Percentiles rank a stretch among this genome's conserved stretches.
phyloP scores from a whole-genome alignment of 75 land plant species.

The Picea sitchensis region DNA sequence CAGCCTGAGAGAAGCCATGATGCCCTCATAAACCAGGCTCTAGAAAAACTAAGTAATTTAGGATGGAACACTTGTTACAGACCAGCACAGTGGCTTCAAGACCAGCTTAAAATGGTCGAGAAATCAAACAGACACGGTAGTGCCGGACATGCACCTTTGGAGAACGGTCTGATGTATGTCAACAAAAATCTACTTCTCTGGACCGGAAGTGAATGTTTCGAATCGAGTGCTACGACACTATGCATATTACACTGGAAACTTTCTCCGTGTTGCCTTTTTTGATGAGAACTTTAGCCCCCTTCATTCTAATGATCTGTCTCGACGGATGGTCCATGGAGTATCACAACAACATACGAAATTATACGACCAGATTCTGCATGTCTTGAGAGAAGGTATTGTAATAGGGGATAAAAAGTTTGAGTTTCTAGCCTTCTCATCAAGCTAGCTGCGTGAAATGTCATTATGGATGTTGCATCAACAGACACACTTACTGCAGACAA shows the following conservation, averaged over 20 bases:
- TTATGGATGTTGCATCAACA: constrained; percentile 83
- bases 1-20: constrained; percentile 13
- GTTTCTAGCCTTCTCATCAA: constrained; percentile 94
- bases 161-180: constrained; percentile 58
- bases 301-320: constrained; percentile 34
- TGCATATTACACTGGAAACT: constrained; percentile 45
- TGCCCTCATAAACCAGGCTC: constrained; percentile 31
- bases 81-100: constrained; percentile 32
- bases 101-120: constrained; percentile 17
- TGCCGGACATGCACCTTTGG: constrained; percentile 16
- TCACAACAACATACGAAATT: constrained; percentile 32
- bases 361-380: constrained; percentile 45
- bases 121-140: background rate
- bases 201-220: constrained; percentile 80
- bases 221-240: constrained; percentile 67
- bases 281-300: constrained; percentile 66
- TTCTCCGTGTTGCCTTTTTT: constrained; percentile 73
- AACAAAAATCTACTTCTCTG: constrained; percentile 67
- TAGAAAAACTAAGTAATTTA: constrained; percentile 26
- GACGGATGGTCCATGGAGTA: background rate
- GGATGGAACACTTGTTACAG: constrained; percentile 40
- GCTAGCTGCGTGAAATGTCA: constrained; percentile 79
- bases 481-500: constrained; percentile 40
- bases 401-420: constrained; percentile 72
- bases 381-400: constrained; percentile 49